phyloP scores from a whole-genome alignment of 441 rosid genomes.

The Jatropha podagrica region DNA sequence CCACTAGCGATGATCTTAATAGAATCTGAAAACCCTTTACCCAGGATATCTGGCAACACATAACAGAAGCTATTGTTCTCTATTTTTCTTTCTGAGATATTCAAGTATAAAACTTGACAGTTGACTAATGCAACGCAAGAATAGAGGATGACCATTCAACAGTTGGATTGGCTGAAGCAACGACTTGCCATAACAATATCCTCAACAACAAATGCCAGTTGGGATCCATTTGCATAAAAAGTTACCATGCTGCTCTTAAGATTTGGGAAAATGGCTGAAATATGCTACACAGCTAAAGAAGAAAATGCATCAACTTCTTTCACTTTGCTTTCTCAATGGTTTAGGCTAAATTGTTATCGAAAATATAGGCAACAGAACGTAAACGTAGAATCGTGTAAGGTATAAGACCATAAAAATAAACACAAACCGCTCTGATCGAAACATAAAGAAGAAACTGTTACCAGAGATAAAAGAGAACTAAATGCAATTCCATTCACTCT shows the following conservation, averaged over 20 bases:
- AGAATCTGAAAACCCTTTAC: not conserved
- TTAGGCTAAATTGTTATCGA: too few species aligned
- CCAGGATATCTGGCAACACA: not conserved
- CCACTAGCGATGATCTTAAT: not conserved
- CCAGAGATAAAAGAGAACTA: not conserved
- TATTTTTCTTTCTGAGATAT: not conserved
- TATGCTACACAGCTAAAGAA: not conserved
- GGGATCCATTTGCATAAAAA: not conserved
- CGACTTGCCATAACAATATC: too few species aligned
- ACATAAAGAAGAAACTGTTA: not conserved
- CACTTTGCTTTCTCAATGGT: too few species aligned
- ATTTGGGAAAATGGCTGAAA: too few species aligned
- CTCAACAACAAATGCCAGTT: not conserved
- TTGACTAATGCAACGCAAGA: not conserved
- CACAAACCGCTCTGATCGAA: not conserved
- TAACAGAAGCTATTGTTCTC: not conserved
- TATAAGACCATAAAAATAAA: not conserved
- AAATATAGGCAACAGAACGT: too few species aligned
- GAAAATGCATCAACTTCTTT: not conserved
- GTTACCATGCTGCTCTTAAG: too few species aligned
- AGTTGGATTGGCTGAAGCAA: not conserved
- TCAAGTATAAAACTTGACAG: not conserved
- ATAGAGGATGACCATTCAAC: not conserved
- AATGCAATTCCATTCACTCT: not conserved
- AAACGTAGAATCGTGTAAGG: too few species aligned